Percentiles rank a stretch among this genome's conserved stretches.
These are phyloP conservation scores for Leccinum fallax DNA, from an alignment of 1,284 basidiomycete species.

Conservation along the genomic window DNA sequence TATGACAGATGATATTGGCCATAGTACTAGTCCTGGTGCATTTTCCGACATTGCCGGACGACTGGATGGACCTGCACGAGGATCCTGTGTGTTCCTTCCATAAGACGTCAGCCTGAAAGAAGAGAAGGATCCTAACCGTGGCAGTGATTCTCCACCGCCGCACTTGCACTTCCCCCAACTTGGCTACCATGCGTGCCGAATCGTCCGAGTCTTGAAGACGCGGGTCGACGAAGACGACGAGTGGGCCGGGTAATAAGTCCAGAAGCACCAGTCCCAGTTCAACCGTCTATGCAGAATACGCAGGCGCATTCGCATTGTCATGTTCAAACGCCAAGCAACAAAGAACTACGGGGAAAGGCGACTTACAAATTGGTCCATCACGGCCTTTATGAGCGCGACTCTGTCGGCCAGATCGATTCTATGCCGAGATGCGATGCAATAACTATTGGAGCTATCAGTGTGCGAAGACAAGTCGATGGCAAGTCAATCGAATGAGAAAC, in stretches of 20 bases:
- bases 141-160: conserved; percentile 46
- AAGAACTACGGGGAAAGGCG: not conserved
- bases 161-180: conserved; percentile 46
- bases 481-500: not conserved
- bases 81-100: not conserved
- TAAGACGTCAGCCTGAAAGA: conserved; percentile 1
- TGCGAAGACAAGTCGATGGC: not conserved
- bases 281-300: conserved; percentile 44
- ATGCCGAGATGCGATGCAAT: not conserved
- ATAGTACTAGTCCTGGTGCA: too few relatives aligned
- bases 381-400: conserved; percentile 19
- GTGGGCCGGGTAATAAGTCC: conserved; percentile 46
- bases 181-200: conserved; percentile 40
- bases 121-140: conserved; percentile 33
- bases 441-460: not conserved
- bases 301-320: not conserved
- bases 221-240: conserved; percentile 56
- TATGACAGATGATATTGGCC: too few relatives aligned
- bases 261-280: conserved; percentile 49
- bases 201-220: conserved; percentile 35
- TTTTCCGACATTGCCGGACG: too few relatives aligned
- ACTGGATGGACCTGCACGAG: too few relatives aligned
- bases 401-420: conserved; percentile 17
- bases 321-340: not conserved
- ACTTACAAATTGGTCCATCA: conserved; percentile 32